These are phyloP conservation scores for Colletotrichum tamarilloi DNA, from an alignment of 2,329 filamentous ascomycete species.

Conservation along the genomic window DNA sequence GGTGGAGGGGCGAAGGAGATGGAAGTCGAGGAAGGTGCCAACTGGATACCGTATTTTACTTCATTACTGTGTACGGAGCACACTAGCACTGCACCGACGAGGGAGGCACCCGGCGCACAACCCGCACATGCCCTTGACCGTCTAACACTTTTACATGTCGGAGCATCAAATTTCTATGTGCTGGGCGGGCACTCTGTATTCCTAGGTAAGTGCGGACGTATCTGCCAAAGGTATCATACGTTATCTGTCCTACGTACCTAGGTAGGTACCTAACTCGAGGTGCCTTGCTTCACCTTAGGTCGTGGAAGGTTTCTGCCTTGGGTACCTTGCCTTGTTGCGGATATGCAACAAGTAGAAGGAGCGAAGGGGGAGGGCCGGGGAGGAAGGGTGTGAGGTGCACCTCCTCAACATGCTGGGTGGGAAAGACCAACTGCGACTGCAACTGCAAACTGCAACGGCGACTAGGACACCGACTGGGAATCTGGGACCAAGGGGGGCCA, in stretches of 20 bases:
- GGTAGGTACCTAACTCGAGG: background rate
- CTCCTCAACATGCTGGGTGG: background rate
- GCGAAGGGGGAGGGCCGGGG: background rate
- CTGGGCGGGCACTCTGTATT: background rate
- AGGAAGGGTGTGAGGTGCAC: background rate
- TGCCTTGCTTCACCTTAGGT: background rate
- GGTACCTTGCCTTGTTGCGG: background rate
- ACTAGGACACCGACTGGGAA: constrained; percentile 44
- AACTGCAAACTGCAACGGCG: constrained; percentile 57
- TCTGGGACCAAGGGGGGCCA: constrained; percentile 12
- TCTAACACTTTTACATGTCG: background rate
- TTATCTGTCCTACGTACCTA: background rate
- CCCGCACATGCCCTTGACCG: background rate
- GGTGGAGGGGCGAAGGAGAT: background rate
- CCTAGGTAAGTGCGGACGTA: background rate
- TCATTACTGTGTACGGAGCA: no score
- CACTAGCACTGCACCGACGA: background rate
- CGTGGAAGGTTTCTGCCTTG: background rate
- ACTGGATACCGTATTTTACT: background rate
- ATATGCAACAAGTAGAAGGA: background rate
- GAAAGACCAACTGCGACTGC: constrained; percentile 10
- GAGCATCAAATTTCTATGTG: background rate
- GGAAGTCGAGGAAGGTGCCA: constrained; percentile 2
- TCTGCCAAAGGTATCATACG: no score
- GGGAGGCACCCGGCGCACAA: background rate